Evolutionary conservation across 1,284 basidiomycete genomes (phyloP), one percentile per base, ranked within the genome.

Genomic region (Apiotrichum veenhuisii): DNA sequence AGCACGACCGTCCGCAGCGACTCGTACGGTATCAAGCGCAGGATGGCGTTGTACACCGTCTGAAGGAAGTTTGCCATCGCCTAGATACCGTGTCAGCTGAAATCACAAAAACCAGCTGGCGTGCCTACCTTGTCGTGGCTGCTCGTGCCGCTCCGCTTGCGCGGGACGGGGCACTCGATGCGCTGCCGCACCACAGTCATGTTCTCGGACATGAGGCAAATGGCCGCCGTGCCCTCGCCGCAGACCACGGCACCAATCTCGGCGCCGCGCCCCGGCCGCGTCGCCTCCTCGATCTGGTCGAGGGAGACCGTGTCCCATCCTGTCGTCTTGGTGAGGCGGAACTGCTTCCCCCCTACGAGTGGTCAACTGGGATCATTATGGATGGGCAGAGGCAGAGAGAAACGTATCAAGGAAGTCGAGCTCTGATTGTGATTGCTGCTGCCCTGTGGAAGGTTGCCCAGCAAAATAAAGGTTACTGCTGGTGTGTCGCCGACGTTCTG

Each of bases 221-320:
- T 89, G 2, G 89, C 88, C 0, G 96, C 96, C 4, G 85, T 87
- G 18, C 95, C 87, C 81, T 98, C 96, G 37, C 96, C 95, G 59
- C 91, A 91, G 1, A 99, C 91, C 18, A 99, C 84, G 0, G 96
- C 96, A 11, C 90, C 96, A 1, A 99, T 89, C 74, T 99, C 95
- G 2, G 96, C 96, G 0, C 94, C 91, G 66, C 88, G 82, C 22
- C 92, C 93, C n/a, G 91, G 91, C 48, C 90, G 82, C 55, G 90
- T 91, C 36, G 91, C 85, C 66, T 98, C 96, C 52, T 87, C 81
- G 0, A 98, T 84, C 26, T 94, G 82, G 50, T 87, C 83, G 23
- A 90, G 74, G 8, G 93, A 88, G 52, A 98, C 80, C 57, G 87
- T 89, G 72, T 98, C 96, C 96, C 96, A 99, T 26, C 82, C 81